Conservation (phyloP, 2,329 filamentous ascomycete genomes). For the Sclerotiophoma versabilis region DNA sequence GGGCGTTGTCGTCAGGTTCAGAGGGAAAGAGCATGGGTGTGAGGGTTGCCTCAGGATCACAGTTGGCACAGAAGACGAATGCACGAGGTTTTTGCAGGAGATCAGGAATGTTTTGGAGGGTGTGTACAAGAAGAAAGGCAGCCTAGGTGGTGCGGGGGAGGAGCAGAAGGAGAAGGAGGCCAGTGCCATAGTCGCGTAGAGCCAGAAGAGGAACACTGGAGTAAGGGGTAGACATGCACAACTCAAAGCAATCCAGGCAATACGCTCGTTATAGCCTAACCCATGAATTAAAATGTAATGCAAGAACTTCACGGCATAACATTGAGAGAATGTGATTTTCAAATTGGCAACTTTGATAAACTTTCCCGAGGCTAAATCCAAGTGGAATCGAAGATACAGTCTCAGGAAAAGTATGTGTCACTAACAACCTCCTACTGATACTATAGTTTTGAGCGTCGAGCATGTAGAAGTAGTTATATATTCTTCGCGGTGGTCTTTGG, state of each 20-base stretch:
- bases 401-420: too few species aligned
- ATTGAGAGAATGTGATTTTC: too few species aligned
- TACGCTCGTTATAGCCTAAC: neutral
- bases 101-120: slow-evolving; percentile 62
- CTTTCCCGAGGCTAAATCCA: too few species aligned
- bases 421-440: too few species aligned
- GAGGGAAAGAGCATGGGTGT: slow-evolving; percentile 91
- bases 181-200: slow-evolving; percentile 57
- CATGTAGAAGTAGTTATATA: too few species aligned
- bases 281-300: too few species aligned
- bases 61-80: slow-evolving; percentile 87
- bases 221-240: neutral
- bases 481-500: too few species aligned
- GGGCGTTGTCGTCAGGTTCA: slow-evolving; percentile 91
- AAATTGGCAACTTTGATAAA: too few species aligned
- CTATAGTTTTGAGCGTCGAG: too few species aligned
- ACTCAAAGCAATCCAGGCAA: neutral
- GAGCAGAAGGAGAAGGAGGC: slow-evolving; percentile 58
- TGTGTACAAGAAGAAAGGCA: slow-evolving; percentile 52
- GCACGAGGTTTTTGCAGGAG: slow-evolving; percentile 77
- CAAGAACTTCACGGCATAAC: too few species aligned
- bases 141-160: slow-evolving; percentile 48
- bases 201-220: neutral
- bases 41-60: slow-evolving; percentile 89
- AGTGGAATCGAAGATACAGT: too few species aligned